A percentile compares a stretch with the other conserved stretches of the same genome.
phyloP scores from a whole-genome alignment of 169 alveolate species.

The Plasmodium vinckei region DNA sequence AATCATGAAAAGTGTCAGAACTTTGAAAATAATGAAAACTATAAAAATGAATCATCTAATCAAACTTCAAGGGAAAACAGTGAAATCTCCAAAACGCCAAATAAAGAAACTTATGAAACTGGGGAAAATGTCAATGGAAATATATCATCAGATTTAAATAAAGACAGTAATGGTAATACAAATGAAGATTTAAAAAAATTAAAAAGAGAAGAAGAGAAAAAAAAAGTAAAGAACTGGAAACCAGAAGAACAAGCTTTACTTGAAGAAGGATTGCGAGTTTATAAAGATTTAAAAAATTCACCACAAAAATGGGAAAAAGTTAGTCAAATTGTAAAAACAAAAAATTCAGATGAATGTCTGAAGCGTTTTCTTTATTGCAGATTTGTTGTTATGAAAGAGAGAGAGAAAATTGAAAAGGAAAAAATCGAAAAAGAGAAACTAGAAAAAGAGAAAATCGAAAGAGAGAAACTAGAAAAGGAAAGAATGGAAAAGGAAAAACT shows the following conservation, averaged over 20 bases:
- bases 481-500: neutral
- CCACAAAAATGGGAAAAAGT: constrained; percentile 70
- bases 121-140: neutral
- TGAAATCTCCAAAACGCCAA: neutral
- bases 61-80: neutral
- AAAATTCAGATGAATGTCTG: constrained; percentile 54
- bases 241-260: constrained; percentile 57
- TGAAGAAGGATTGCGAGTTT: constrained; percentile 57
- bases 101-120: neutral
- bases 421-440: neutral
- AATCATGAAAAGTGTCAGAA: neutral
- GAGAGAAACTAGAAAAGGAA: constrained; percentile 1
- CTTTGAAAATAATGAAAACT: constrained; percentile 7
- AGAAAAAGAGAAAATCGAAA: constrained; percentile 5
- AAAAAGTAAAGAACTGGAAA: constrained; percentile 69
- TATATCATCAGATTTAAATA: neutral
- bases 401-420: constrained; percentile 32
- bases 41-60: neutral
- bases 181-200: constrained; percentile 39
- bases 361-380: constrained; percentile 72
- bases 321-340: constrained; percentile 60
- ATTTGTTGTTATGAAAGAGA: constrained; percentile 52
- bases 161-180: neutral
- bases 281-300: constrained; percentile 61
- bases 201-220: constrained; percentile 74